Percentiles rank a stretch among this genome's conserved stretches.
These are phyloP conservation scores for Stagonosporopsis vannaccii DNA, from an alignment of 2,329 filamentous ascomycete species.

Conservation along the genomic window DNA sequence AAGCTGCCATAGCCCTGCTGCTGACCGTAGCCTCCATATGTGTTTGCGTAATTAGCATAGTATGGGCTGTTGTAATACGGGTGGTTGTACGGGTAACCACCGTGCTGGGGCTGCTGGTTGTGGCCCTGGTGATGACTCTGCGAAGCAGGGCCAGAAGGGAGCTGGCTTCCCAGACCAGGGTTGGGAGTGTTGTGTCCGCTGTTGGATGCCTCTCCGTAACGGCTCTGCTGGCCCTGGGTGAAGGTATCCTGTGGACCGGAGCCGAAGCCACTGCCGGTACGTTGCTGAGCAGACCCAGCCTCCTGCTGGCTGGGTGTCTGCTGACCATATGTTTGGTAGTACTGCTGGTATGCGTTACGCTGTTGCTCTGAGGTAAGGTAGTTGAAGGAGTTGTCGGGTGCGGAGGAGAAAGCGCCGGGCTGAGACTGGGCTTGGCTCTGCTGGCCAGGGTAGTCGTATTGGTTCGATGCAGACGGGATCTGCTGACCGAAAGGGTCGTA, in stretches of 20 bases:
- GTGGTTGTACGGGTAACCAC: conserved; percentile 59
- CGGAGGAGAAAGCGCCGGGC: conserved; percentile 74
- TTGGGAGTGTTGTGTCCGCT: conserved; percentile 93
- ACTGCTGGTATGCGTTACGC: conserved; percentile 76
- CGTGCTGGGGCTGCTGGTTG: conserved; percentile 48
- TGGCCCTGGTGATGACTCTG: conserved; percentile 57
- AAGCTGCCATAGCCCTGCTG: conserved; percentile 60
- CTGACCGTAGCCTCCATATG: conserved; percentile 63
- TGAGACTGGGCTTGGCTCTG: conserved; percentile 66
- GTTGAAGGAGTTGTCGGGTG: conserved; percentile 76
- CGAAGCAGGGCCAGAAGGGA: conserved; percentile 58
- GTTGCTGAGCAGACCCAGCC: conserved; percentile 73
- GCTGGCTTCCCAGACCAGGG: conserved; percentile 68
- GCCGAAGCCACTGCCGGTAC: conserved; percentile 79
- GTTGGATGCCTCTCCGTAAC: conserved; percentile 78
- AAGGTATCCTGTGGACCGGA: conserved; percentile 66
- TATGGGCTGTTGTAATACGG: conserved; percentile 70
- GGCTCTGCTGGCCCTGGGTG: conserved; percentile 73
- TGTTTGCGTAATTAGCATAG: conserved; percentile 69
- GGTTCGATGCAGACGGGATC: conserved; percentile 57
- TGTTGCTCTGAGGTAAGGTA: conserved; percentile 84
- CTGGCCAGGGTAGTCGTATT: conserved; percentile 59
- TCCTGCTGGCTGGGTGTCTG: conserved; percentile 72
- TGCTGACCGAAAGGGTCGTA: conserved; percentile 89
- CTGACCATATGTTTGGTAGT: conserved; percentile 63